These are phyloP conservation scores for Lepraria neglecta DNA, from an alignment of 495 filamentous ascomycete species.

Conservation along the genomic window DNA sequence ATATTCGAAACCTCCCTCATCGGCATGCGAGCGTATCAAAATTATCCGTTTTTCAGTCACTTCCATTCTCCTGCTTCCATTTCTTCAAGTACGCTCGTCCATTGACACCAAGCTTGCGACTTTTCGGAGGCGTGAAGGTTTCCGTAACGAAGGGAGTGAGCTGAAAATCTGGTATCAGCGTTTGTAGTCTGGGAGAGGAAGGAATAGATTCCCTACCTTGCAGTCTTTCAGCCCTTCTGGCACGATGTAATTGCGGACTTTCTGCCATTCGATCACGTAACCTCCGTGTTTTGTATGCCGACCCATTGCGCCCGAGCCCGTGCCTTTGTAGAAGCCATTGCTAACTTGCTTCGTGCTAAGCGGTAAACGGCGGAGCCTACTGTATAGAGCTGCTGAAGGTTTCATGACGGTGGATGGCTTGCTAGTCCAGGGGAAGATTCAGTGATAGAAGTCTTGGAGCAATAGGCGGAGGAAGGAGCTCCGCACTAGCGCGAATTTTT, in stretches of 20 bases:
- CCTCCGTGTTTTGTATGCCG: conserved; percentile 77
- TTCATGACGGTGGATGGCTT: conserved; percentile 29
- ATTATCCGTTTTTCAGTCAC: conserved; percentile 38
- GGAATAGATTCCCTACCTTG: conserved; percentile 51
- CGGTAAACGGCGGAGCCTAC: conserved; percentile 57
- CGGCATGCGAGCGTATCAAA: too few species aligned
- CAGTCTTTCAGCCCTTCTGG: conserved; percentile 60
- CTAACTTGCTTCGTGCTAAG: conserved; percentile 89
- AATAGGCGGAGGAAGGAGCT: not conserved
- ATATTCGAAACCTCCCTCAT: not conserved
- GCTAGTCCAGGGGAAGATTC: not conserved
- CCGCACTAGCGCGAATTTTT: conserved; percentile 8
- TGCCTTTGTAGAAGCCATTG: conserved; percentile 97
- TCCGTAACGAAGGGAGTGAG: conserved; percentile 81
- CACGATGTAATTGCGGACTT: conserved; percentile 85
- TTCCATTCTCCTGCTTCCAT: conserved; percentile 67
- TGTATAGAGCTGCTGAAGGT: conserved; percentile 64
- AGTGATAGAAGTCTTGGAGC: not conserved
- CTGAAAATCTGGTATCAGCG: conserved; percentile 41
- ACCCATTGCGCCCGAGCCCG: conserved; percentile 77
- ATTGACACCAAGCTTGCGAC: conserved; percentile 47
- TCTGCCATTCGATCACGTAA: conserved; percentile 73
- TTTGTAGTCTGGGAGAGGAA: not conserved
- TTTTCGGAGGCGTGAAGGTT: conserved; percentile 46
- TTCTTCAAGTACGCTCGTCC: conserved; percentile 53